Evolutionary conservation across 768 basidiomycete species (phyloP).

Genomic region (Tricholomella constricta): DNA sequence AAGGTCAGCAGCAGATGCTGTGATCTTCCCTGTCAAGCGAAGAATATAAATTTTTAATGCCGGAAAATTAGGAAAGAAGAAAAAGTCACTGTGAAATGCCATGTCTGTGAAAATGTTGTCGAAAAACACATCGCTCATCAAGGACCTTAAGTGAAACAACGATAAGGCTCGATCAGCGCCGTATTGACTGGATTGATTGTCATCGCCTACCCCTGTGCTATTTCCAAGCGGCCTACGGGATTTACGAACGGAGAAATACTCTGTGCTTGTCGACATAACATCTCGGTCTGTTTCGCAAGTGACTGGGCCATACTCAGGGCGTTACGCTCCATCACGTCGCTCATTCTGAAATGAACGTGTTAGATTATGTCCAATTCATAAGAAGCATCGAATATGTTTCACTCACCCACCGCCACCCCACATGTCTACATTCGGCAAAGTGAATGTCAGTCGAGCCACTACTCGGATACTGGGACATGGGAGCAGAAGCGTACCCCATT

Average conservation of each 20-base stretch:
- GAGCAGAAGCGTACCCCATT: constrained; percentile 33
- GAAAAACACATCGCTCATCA: constrained; percentile 43
- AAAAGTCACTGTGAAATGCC: constrained; percentile 40
- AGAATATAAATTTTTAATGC: neutral
- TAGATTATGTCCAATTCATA: neutral
- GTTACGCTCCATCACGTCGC: constrained; percentile 45
- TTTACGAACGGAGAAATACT: constrained; percentile 36
- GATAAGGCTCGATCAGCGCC: neutral
- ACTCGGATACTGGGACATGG: neutral
- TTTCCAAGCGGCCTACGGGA: constrained; percentile 37
- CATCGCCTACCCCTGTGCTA: constrained; percentile 38
- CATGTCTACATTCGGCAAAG: constrained; percentile 33
- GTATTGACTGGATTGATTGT: neutral
- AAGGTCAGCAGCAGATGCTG: constrained; percentile 37
- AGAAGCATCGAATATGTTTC: neutral
- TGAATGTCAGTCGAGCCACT: constrained; percentile 2
- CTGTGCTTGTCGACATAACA: constrained; percentile 40
- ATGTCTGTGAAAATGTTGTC: constrained; percentile 46
- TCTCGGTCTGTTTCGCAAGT: constrained; percentile 34
- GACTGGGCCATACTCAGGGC: constrained; percentile 38
- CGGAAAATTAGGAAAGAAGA: neutral
- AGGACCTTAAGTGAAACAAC: constrained; percentile 25
- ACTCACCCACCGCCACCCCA: constrained; percentile 42
- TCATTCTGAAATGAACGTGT: constrained; percentile 27
- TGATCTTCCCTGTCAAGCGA: constrained; percentile 37